Evolutionary conservation across 106 monocot species (phyloP), one percentile per base, ranked within the genome.

Genomic region (Acorus gramineus): DNA sequence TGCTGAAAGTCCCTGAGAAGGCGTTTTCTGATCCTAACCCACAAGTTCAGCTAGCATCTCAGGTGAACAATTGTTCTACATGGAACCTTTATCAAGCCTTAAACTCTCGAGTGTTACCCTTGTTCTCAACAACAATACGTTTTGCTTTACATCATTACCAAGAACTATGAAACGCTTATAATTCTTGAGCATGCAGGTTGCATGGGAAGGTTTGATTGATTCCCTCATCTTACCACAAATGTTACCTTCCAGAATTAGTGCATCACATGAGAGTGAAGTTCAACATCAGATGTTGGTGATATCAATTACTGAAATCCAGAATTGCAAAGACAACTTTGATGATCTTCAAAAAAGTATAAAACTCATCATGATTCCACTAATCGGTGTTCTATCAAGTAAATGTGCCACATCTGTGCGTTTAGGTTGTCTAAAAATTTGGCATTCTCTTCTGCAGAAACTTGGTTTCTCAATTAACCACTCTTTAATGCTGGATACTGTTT

Each of bases 181-280:
- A 57, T 14, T 12, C 13, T 46, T 65, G 44, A n/a, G 9, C 58
- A 14, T 52, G 65, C 62, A 86, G 82, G 79, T 70, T 66, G 73
- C 82, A 0, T 86, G 86, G 86, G 76, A 76, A 63, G 55, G 62
- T 65, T 77, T 86, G 49, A 55, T 82, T 51, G 76, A 86, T 82
- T 76, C 74, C 56, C 55, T 86, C 68, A 14, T 79, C 53, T 63
- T 66, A 8, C 28, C 53, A 71, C 44, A 67, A 61, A 54, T 46
- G 46, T 49, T 50, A n/a, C 57, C 59, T n/a, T 42, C 57, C 44
- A 4, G 42, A 28, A 59, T 46, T 8, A 51, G 8, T 9, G 28
- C 57, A 50, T 13, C 56, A 5, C 11, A 49, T 46, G 61, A 5
- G 8, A 10, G 4, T 53, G 46, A 11, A 49, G 9, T 74, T 60